Evolutionary conservation across 2,329 filamentous ascomycete species (phyloP).

Genomic region (Verticillium klebahnii): DNA sequence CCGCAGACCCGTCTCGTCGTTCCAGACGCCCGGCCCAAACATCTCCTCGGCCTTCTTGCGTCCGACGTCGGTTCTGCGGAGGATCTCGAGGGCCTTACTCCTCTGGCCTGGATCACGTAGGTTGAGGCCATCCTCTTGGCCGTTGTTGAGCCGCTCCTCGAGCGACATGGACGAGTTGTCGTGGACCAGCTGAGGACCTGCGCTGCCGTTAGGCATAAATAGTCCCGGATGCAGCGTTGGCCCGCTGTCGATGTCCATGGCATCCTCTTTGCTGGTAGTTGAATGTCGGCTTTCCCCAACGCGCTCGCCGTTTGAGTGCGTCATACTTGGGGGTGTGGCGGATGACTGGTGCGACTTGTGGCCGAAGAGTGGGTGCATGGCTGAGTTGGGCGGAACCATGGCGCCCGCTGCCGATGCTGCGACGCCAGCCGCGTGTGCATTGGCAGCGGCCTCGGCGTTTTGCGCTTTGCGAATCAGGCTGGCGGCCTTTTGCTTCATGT

Average conservation of each 20-base stretch:
- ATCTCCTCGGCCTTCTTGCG: conserved; percentile 46
- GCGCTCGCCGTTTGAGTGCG: conserved; percentile 21
- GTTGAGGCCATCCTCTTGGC: conserved; percentile 39
- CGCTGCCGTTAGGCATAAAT: conserved; percentile 30
- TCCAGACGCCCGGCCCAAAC: conserved; percentile 47
- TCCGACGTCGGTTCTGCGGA: conserved; percentile 44
- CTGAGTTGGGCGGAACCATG: conserved; percentile 2
- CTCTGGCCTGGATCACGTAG: conserved; percentile 41
- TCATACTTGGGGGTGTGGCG: conserved; percentile 14
- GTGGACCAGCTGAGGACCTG: conserved; percentile 36
- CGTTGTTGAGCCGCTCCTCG: conserved; percentile 47
- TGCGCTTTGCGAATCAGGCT: conserved; percentile 68
- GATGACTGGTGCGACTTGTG: conserved; percentile 13
- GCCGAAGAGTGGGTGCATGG: conserved; percentile 1
- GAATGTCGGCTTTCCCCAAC: conserved; percentile 6
- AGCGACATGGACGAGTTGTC: conserved; percentile 36
- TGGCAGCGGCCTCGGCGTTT: conserved; percentile 48
- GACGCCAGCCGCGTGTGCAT: conserved; percentile 18
- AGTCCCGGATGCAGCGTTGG: conserved; percentile 36
- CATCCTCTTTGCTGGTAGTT: conserved; percentile 23
- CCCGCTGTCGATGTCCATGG: conserved; percentile 33
- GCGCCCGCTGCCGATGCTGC: conserved; percentile 8
- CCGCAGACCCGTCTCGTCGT: conserved; percentile 14
- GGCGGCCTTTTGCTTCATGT: conserved; percentile 73
- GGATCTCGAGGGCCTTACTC: conserved; percentile 47